Conservation (phyloP, 1,284 basidiomycete species). For the Pholiota adiposa region DNA sequence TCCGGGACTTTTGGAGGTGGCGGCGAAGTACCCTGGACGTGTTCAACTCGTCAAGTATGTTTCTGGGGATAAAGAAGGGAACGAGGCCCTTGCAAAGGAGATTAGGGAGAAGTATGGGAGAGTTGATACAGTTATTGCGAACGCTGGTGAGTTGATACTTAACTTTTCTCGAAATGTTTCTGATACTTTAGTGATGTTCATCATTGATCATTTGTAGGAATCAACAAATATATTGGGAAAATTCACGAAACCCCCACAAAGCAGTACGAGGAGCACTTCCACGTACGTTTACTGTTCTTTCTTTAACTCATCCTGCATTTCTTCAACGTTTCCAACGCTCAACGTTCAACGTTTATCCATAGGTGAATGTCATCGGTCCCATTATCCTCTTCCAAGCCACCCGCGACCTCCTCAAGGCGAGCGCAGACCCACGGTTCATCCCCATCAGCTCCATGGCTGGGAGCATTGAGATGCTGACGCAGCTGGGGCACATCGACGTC, state of each 20-base stretch:
- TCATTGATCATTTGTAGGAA: background rate
- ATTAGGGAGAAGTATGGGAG: conserved; percentile 2
- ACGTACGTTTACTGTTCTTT: background rate
- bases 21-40: background rate
- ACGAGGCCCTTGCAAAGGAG: background rate
- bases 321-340: background rate
- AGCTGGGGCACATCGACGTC: background rate
- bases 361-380: conserved; percentile 2
- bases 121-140: conserved; percentile 3
- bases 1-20: background rate
- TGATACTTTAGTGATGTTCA: too few relatives aligned
- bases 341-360: background rate
- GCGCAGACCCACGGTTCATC: background rate
- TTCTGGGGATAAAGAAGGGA: background rate
- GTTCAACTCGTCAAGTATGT: background rate
- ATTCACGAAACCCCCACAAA: background rate
- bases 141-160: conserved; percentile 1
- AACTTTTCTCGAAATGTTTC: background rate
- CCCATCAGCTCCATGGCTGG: background rate
- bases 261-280: background rate
- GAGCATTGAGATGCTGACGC: background rate
- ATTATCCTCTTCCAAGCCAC: conserved; percentile 4
- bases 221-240: background rate
- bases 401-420: conserved; percentile 2
- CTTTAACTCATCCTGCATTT: background rate